Evolutionary conservation across 1,284 basidiomycete genomes (phyloP).

Genomic region (Chalciporus sp.): DNA sequence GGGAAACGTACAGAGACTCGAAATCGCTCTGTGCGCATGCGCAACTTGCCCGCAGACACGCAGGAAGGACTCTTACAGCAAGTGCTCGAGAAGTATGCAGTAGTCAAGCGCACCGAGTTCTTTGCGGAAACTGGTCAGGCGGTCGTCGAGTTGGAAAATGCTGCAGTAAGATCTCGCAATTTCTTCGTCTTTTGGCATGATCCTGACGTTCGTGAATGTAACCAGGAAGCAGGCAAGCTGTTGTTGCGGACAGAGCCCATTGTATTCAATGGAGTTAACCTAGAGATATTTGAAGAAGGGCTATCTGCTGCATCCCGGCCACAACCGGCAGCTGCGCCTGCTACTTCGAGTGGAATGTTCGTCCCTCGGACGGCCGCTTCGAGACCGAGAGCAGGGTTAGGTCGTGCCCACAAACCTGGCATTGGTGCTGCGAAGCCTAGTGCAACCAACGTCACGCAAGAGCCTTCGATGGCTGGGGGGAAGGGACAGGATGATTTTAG

Average conservation of each 20-base stretch:
- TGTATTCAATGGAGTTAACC: conserved; percentile 58
- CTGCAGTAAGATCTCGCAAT: conserved; percentile 56
- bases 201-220: conserved; percentile 8
- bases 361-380: conserved; percentile 65
- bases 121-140: conserved; percentile 71
- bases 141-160: conserved; percentile 72
- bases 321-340: conserved; percentile 40
- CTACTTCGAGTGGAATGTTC: conserved; percentile 53
- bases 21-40: conserved; percentile 73
- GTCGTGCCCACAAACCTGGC: conserved; percentile 45
- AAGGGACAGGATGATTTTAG: conserved; percentile 75
- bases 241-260: conserved; percentile 71
- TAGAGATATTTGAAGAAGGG: conserved; percentile 61
- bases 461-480: conserved; percentile 23
- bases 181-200: neutral
- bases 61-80: conserved; percentile 93
- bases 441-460: conserved; percentile 18
- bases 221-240: conserved; percentile 78
- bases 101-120: conserved; percentile 77
- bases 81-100: conserved; percentile 74
- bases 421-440: conserved; percentile 23
- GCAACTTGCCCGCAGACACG: conserved; percentile 68
- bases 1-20: conserved; percentile 62
- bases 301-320: conserved; percentile 35
- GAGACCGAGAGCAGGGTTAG: conserved; percentile 70